These are phyloP conservation scores for Rhododendron mucronatum DNA, from an alignment of 148 eudicot species.

Conservation along the genomic window DNA sequence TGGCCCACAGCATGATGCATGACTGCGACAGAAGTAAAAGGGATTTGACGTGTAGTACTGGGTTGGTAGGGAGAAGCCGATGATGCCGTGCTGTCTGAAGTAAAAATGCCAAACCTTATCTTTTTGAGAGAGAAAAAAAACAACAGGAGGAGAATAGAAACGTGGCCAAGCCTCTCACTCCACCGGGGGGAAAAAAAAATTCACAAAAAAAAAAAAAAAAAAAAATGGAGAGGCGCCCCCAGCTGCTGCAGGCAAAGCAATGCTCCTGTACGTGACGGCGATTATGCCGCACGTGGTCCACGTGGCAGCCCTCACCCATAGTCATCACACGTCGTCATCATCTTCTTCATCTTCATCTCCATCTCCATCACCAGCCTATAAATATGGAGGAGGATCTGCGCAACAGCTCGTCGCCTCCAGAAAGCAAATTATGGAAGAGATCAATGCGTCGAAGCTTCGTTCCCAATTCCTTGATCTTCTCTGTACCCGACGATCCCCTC, in stretches of 20 bases:
- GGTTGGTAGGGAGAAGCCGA: too few species aligned
- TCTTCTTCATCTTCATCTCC: too few species aligned
- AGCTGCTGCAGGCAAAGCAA: too few species aligned
- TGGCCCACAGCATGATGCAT: too few species aligned
- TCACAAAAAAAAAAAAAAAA: too few species aligned
- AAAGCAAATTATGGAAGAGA: slow-evolving; percentile 29
- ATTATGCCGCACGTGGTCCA: not conserved
- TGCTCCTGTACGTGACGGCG: not conserved
- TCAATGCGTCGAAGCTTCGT: slow-evolving; percentile 38
- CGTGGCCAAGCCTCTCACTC: not conserved
- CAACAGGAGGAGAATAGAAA: too few species aligned
- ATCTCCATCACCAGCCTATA: not conserved
- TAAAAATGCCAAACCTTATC: not conserved
- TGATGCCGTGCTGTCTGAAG: too few species aligned
- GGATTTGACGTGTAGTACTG: too few species aligned
- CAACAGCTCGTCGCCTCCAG: not conserved
- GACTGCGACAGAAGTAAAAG: too few species aligned
- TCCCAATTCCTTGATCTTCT: slow-evolving; percentile 43
- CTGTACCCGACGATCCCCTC: slow-evolving; percentile 41
- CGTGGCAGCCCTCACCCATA: not conserved
- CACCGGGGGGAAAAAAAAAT: too few species aligned
- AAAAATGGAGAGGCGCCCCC: not conserved
- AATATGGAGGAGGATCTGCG: not conserved
- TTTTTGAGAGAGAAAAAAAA: too few species aligned
- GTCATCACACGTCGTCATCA: not conserved